Percentiles rank a stretch among this genome's conserved stretches.
Conservation (phyloP, 2,329 filamentous ascomycete species). For the Epichloe typhina region DNA sequence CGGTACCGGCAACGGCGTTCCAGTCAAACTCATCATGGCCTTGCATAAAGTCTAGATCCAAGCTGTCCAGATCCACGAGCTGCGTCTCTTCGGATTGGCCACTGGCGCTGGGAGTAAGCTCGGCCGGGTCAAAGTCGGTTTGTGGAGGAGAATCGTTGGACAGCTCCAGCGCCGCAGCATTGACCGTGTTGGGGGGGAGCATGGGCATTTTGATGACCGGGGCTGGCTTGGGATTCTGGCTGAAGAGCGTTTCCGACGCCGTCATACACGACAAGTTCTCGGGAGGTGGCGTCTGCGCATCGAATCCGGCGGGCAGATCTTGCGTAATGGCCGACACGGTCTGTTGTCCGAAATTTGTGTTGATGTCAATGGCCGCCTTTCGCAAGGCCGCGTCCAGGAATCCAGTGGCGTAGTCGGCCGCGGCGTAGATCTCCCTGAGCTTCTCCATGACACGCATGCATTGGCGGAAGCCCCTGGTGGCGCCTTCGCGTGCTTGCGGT, state of each 20-base stretch:
- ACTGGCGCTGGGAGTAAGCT: constrained; percentile 32
- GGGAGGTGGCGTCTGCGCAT: constrained; percentile 38
- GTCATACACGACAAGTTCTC: constrained; percentile 34
- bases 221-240: constrained; percentile 16
- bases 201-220: constrained; percentile 17
- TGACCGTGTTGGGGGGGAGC: constrained; percentile 26
- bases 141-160: constrained; percentile 29
- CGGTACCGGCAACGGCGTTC: constrained; percentile 37
- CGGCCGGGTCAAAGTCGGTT: constrained; percentile 28
- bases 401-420: constrained; percentile 89
- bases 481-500: constrained; percentile 55
- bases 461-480: constrained; percentile 70
- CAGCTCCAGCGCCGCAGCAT: constrained; percentile 22
- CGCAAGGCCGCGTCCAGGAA: constrained; percentile 88
- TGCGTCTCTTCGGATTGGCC: constrained; percentile 26
- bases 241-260: constrained; percentile 25
- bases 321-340: constrained; percentile 23
- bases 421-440: constrained; percentile 78
- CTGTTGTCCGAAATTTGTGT: constrained; percentile 20
- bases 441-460: constrained; percentile 89
- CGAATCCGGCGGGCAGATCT: constrained; percentile 22
- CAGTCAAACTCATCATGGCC: constrained; percentile 39
- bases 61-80: constrained; percentile 20
- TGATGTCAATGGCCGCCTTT: constrained; percentile 69
- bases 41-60: constrained; percentile 34